These are phyloP conservation scores for Globisporangium polare DNA, from an alignment of 352 stramenopile genomes.

Conservation along the genomic window DNA sequence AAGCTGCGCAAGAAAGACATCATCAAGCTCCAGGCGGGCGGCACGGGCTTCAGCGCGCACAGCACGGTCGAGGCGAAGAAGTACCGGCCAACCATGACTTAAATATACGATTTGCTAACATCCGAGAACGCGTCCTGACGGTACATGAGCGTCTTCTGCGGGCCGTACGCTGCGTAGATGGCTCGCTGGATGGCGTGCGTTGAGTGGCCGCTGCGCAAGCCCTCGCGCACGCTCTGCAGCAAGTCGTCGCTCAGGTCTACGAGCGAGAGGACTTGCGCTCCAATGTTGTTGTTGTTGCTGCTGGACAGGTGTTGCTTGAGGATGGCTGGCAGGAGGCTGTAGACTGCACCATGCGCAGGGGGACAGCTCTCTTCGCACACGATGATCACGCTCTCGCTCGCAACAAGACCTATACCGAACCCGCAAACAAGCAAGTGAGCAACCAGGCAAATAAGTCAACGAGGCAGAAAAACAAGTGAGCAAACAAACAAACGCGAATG, in stretches of 20 bases:
- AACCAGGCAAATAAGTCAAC: not conserved
- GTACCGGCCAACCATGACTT: conserved; percentile 81
- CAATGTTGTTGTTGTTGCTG: not conserved
- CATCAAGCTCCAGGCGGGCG: conserved; percentile 66
- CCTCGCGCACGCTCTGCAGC: conserved; percentile 45
- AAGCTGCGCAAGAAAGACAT: conserved; percentile 88
- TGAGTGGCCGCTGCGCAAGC: conserved; percentile 30
- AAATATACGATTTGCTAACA: conserved; percentile 45
- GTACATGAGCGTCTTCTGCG: conserved; percentile 34
- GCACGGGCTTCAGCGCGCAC: conserved; percentile 80
- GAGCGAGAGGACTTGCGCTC: conserved; percentile 35
- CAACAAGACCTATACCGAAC: conserved; percentile 18
- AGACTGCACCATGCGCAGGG: not conserved
- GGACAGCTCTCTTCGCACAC: conserved; percentile 34
- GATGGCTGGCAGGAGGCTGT: not conserved
- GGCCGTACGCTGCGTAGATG: conserved; percentile 36
- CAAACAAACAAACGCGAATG: not conserved
- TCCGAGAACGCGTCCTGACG: conserved; percentile 43
- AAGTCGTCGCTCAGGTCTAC: conserved; percentile 47
- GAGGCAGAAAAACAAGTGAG: not conserved
- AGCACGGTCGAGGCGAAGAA: conserved; percentile 87
- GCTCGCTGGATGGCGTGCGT: conserved; percentile 30
- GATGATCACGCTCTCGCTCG: conserved; percentile 21
- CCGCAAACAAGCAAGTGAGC: not conserved
- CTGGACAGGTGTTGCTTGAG: conserved; percentile 2